Percentiles rank a stretch among this genome's conserved stretches.
These are phyloP conservation scores for Lasiosphaeria hispida DNA, from an alignment of 495 filamentous ascomycete genomes.

Conservation along the genomic window DNA sequence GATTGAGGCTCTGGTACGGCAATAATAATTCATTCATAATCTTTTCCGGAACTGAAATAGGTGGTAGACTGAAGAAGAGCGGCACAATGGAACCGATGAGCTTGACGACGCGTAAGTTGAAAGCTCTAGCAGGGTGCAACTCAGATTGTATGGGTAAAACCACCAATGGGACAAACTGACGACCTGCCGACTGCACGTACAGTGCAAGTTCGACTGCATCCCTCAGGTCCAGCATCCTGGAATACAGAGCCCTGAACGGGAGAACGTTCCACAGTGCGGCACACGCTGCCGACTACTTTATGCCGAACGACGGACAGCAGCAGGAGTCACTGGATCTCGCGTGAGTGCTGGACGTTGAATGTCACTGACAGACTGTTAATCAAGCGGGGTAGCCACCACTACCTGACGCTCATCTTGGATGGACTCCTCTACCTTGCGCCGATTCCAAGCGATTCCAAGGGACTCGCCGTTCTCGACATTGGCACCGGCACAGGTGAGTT, in stretches of 20 bases:
- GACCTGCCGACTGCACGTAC: neutral
- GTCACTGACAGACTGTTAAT: neutral
- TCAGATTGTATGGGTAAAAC: too few relatives aligned
- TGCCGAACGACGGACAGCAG: constrained; percentile 1
- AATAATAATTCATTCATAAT: too few relatives aligned
- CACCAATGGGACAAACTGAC: too few relatives aligned
- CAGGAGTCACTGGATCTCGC: constrained; percentile 4
- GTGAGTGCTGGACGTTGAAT: neutral
- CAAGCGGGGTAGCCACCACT: neutral
- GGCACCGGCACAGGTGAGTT: constrained; percentile 6
- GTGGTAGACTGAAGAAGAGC: too few relatives aligned
- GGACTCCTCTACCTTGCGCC: constrained; percentile 4
- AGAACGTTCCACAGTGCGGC: constrained; percentile 6
- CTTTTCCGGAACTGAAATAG: too few relatives aligned
- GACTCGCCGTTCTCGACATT: neutral
- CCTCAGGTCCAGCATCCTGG: constrained; percentile 2
- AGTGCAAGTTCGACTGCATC: constrained; percentile 8
- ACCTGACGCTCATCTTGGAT: neutral
- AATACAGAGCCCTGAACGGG: constrained; percentile 4
- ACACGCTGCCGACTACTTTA: constrained; percentile 1
- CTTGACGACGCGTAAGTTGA: too few relatives aligned
- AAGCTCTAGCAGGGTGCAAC: too few relatives aligned
- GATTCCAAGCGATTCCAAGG: neutral
- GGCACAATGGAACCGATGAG: too few relatives aligned
- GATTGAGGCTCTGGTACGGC: too few relatives aligned